Evolutionary conservation across 139 green algal species (phyloP).

Genomic region (Chlamydomonas schloesseri): DNA sequence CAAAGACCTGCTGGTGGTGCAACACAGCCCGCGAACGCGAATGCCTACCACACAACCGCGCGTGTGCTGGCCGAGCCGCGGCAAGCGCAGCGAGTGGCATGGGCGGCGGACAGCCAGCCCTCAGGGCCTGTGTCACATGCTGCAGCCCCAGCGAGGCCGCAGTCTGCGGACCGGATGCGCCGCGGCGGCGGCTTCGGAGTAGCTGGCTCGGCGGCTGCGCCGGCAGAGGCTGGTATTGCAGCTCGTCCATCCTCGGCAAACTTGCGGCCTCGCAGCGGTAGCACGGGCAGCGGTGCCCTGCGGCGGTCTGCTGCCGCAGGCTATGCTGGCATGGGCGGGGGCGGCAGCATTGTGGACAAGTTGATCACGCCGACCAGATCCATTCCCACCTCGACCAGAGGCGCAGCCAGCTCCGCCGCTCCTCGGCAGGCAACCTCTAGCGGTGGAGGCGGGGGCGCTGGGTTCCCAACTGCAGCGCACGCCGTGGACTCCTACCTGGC

Average conservation of each 20-base stretch:
- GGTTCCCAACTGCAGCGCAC: background rate
- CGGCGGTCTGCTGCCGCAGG: too few relatives aligned
- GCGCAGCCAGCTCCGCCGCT: too few relatives aligned
- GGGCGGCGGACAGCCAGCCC: background rate
- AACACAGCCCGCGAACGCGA: background rate
- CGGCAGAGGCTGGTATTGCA: background rate
- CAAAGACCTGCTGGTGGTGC: too few relatives aligned
- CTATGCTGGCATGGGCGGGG: too few relatives aligned
- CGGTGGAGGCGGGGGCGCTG: background rate
- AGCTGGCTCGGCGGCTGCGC: background rate
- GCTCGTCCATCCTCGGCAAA: background rate
- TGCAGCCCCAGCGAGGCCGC: background rate
- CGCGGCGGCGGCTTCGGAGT: background rate
- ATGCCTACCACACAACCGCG: background rate
- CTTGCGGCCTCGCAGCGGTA: background rate
- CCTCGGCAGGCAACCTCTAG: background rate
- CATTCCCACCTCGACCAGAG: background rate
- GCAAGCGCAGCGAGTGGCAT: too few relatives aligned
- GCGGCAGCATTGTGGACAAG: background rate
- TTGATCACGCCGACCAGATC: conserved; percentile 12
- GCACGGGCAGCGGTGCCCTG: background rate
- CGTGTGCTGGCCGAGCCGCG: background rate
- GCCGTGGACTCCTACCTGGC: background rate
- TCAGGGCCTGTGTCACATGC: too few relatives aligned
- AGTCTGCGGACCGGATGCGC: background rate